These are phyloP conservation scores for Cruciata laevipes DNA, from an alignment of 257 asterid species.

Conservation along the genomic window DNA sequence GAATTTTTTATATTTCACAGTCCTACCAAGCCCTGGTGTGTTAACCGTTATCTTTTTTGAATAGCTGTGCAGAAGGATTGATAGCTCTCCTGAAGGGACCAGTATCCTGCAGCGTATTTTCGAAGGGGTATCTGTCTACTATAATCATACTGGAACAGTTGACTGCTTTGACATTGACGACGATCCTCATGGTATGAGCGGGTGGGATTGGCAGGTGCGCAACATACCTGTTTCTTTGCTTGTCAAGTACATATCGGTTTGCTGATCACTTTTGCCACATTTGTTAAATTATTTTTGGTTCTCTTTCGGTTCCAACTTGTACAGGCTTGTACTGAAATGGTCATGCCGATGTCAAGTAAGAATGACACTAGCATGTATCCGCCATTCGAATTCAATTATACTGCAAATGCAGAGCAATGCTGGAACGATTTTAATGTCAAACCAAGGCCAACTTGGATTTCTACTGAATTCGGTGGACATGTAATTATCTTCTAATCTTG, in stretches of 20 bases:
- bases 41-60: background rate
- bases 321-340: constrained; percentile 96
- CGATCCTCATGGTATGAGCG: constrained; percentile 88
- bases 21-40: background rate
- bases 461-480: constrained; percentile 87
- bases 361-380: constrained; percentile 68
- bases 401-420: constrained; percentile 47
- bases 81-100: constrained; percentile 49
- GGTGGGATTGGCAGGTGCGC: constrained; percentile 95
- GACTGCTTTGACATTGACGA: constrained; percentile 70
- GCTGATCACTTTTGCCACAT: background rate
- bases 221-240: constrained; percentile 10
- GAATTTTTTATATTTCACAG: no score
- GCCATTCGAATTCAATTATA: constrained; percentile 41
- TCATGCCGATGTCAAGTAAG: constrained; percentile 73
- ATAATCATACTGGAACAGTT: constrained; percentile 68
- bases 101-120: constrained; percentile 55
- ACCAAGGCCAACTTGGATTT: constrained; percentile 88
- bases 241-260: background rate
- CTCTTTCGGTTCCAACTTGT: constrained; percentile 15
- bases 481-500: constrained; percentile 32
- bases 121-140: constrained; percentile 74
- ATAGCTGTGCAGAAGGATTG: constrained; percentile 80
- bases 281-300: background rate
- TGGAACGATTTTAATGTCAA: constrained; percentile 51